Conservation (phyloP, 2,329 filamentous ascomycete species). For the Cladosporium halotolerans region DNA sequence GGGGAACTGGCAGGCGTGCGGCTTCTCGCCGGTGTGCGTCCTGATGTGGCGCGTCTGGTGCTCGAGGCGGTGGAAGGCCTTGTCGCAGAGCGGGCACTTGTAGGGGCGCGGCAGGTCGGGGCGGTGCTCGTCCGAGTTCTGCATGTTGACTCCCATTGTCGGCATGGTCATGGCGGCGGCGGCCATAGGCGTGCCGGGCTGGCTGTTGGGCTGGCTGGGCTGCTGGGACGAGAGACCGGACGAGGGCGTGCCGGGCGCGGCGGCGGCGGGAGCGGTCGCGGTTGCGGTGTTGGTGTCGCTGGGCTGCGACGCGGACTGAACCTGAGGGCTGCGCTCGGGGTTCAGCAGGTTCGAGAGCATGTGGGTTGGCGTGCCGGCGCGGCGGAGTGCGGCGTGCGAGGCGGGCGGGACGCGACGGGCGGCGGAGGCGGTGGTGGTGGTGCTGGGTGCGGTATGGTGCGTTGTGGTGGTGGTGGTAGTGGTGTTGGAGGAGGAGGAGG, state of each 20-base stretch:
- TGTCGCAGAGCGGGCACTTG: slow-evolving; percentile 97
- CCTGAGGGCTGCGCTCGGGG: slow-evolving; percentile 21
- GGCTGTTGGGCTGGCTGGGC: slow-evolving; percentile 7
- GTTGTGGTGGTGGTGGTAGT: background rate
- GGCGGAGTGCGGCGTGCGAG: background rate
- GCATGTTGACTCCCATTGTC: slow-evolving; percentile 50
- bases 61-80: slow-evolving; percentile 96
- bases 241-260: slow-evolving; percentile 12
- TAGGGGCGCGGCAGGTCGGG: slow-evolving; percentile 91
- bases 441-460: background rate
- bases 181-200: slow-evolving; percentile 26
- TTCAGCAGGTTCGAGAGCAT: slow-evolving; percentile 29
- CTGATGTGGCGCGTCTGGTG: slow-evolving; percentile 90
- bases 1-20: slow-evolving; percentile 89
- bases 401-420: background rate
- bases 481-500: background rate
- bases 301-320: slow-evolving; percentile 16
- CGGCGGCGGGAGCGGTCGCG: slow-evolving; percentile 8
- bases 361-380: slow-evolving; percentile 14
- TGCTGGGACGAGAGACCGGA: slow-evolving; percentile 6
- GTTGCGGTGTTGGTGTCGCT: slow-evolving; percentile 10
- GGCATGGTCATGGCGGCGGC: slow-evolving; percentile 41
- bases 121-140: slow-evolving; percentile 59
- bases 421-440: background rate
- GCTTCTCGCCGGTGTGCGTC: slow-evolving; percentile 97